phyloP scores from a whole-genome alignment of 73 alveolate genomes.

The Tetrahymena borealis region DNA sequence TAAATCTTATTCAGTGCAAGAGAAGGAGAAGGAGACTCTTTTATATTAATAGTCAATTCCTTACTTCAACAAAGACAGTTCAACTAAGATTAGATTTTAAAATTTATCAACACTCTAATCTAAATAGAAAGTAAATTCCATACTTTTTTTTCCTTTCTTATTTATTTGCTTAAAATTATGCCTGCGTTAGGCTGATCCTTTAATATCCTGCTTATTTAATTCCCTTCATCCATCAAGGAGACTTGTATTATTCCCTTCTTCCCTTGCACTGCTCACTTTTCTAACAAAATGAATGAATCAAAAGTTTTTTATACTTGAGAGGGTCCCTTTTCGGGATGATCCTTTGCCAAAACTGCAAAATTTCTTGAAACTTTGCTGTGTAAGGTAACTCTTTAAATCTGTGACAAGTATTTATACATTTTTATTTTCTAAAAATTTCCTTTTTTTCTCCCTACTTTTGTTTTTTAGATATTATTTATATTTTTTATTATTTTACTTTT shows the following conservation, averaged over 20 bases:
- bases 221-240: too few relatives aligned
- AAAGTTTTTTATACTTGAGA: constrained; percentile 11
- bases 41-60: too few relatives aligned
- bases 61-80: too few relatives aligned
- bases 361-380: not conserved
- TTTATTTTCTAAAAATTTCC: not conserved
- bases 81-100: too few relatives aligned
- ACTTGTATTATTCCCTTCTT: not conserved
- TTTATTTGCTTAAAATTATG: too few relatives aligned
- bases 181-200: too few relatives aligned
- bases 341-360: constrained; percentile 29
- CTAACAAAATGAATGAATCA: not conserved
- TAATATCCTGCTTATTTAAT: too few relatives aligned
- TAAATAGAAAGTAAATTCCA: too few relatives aligned
- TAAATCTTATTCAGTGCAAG: too few relatives aligned
- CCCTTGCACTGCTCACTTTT: not conserved
- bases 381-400: not conserved
- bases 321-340: constrained; percentile 37
- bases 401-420: not conserved
- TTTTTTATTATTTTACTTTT: not conserved
- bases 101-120: too few relatives aligned
- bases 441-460: not conserved
- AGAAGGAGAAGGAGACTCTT: too few relatives aligned
- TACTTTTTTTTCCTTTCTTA: too few relatives aligned
- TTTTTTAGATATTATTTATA: not conserved